Base-by-base conservation (phyloP, 2,329 filamentous ascomycete species). In the Metarhizium guizhouense region DNA sequence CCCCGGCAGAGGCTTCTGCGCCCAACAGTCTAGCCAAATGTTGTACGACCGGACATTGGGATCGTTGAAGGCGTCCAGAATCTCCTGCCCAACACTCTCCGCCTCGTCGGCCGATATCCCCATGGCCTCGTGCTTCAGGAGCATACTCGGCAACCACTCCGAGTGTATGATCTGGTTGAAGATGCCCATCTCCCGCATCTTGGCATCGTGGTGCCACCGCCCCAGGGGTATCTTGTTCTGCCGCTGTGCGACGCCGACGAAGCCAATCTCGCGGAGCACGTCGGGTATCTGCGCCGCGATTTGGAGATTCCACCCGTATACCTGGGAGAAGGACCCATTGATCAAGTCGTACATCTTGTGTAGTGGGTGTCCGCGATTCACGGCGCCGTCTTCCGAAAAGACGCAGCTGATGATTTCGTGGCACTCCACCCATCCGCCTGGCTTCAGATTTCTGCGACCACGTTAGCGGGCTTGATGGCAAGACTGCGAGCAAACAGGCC, bases 361-460 rank as follows among this genome's bases (percentile, higher is more conserved):
- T 40, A 70, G 59, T 3, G 69, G 68, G 49, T 72, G 67, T 7
- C 65, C 59, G 13, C 60, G 55, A 4, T 58, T 59, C n/a, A 56
- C 59, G 16, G 61, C 64, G 36, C 62, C 65, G 54, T 74, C 71
- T 32, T 67, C 64, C 16, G 65, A 69, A 38, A 64, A 64, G 18
- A 72, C 61, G 47, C 64, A 60, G 6, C 67, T 64, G 11, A 69
- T 57, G 30, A 68, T 58, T 45, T 74, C 70, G 57, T 73, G 69
- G 20, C 70, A 66, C 53, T 74, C 71, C 50, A 74, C 61, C 70
- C 72, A 74, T 8, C 70, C 71, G n/a, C 71, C 71, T 13, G 70
- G 68, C 52, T 64, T 67, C 16, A 72, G 55, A 16, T 69, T 65
- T 18, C 71, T 74, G 29, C 6, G 32, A 34, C 13, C n/a, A 20